Base-by-base conservation (phyloP, 1,139 yeast species). In the Spencermartinsiella ligniputridi region DNA sequence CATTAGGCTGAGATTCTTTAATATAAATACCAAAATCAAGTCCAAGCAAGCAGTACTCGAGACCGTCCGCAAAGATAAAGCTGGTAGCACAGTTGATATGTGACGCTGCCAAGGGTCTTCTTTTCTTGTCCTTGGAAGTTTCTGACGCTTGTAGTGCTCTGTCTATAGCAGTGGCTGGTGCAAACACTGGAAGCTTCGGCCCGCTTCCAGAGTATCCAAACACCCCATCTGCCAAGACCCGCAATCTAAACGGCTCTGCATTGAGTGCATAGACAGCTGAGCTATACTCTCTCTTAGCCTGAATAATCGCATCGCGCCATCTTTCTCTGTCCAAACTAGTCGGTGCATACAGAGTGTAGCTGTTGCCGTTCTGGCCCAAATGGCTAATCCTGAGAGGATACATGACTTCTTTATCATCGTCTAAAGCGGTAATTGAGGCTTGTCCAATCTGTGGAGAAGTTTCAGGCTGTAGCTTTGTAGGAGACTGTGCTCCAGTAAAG, bases 151-250 rank as follows among this genome's bases (percentile, higher is more conserved):
- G 45, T 30, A 76, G 58, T 3, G 80, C 77, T 3, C 71, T 62
- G 50, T 80, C 81, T 18, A 85, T 62, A 1, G 83, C 84, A 25
- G 87, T 86, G 15, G 76, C 74, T n/a, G 77, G 73, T 0, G 82
- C 74, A 45, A 79, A 75, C 1, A 81, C 68, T 2, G 85, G 89
- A 37, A 84, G 61, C 51, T 78, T 79, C 0, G 85, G 76, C n/a
- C 74, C 70, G 41, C 71, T 75, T 8, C 70, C 64, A 4, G 70
- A 72, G 60, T 83, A 85, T 1, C 81, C 83, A 64, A 86, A 86
- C 44, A 75, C 75, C 24, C 76, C 70, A 52, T 80, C 82, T 6
- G 85, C 71, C 9, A 87, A 60, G 11, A 78, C 70, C 27, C 68
- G 65, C 19, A 84, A 60, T 8, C 68, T 58, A 56, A 81, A 83